Evolutionary conservation across 768 basidiomycete genomes (phyloP).

Genomic region (Mycena latifolia): DNA sequence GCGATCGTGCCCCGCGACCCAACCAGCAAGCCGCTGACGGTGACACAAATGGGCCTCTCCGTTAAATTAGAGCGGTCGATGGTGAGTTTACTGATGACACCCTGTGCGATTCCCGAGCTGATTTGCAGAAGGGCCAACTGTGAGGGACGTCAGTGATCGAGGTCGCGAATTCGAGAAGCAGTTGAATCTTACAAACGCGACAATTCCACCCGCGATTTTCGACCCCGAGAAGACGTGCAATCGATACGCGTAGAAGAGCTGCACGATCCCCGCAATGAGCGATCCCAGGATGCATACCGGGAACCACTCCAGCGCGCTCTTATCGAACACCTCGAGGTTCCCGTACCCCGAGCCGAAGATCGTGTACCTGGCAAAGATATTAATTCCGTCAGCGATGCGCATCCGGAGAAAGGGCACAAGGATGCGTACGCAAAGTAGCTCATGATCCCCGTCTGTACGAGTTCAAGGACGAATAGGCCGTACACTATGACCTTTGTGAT

Average conservation of each 20-base stretch:
- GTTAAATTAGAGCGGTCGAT: conserved; percentile 16
- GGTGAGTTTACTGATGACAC: conserved; percentile 18
- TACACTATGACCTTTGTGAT: conserved; percentile 22
- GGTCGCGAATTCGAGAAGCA: conserved; percentile 23
- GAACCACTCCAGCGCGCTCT: conserved; percentile 40
- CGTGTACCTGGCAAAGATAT: conserved; percentile 17
- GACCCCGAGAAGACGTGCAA: conserved; percentile 42
- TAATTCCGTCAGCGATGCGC: too few species aligned
- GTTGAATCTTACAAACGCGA: conserved; percentile 40
- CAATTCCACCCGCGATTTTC: conserved; percentile 35
- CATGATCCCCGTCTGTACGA: conserved; percentile 24
- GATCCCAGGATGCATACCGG: conserved; percentile 18
- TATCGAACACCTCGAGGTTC: conserved; percentile 15
- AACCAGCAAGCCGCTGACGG: not conserved
- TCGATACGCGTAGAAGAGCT: conserved; percentile 47
- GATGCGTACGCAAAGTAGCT: conserved; percentile 20
- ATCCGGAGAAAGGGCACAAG: not conserved
- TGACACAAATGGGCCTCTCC: conserved; percentile 26
- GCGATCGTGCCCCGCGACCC: not conserved
- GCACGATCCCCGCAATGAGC: conserved; percentile 42
- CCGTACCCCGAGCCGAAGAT: conserved; percentile 32
- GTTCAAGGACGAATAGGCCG: conserved; percentile 16
- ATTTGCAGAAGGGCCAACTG: conserved; percentile 28
- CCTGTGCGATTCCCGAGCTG: conserved; percentile 23
- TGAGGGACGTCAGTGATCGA: not conserved